Evolutionary conservation across 208 protist species (phyloP).

Genomic region (Sergeia podlipaevii): DNA sequence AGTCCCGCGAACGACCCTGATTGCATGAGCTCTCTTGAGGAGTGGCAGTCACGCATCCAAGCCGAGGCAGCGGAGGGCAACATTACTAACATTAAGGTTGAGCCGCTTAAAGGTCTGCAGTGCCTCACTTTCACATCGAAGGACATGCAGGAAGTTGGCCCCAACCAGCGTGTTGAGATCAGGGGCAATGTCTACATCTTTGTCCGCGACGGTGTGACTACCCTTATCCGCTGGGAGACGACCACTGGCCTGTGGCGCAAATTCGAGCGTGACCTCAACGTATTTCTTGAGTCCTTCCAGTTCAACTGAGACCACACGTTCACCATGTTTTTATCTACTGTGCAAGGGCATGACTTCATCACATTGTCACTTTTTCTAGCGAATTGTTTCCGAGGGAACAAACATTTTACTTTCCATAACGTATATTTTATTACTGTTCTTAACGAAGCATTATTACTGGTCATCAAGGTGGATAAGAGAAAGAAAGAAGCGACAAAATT

Average conservation of each 20-base stretch:
- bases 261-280: constrained; percentile 57
- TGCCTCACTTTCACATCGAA: constrained; percentile 72
- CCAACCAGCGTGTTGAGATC: constrained; percentile 52
- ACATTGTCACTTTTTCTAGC: no score
- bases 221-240: constrained; percentile 70
- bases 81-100: constrained; percentile 44
- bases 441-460: no score
- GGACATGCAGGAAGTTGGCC: constrained; percentile 74
- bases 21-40: constrained; percentile 56
- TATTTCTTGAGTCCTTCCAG: constrained; percentile 59
- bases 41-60: constrained; percentile 60
- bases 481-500: no score
- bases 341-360: not conserved
- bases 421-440: no score
- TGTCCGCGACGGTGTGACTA: constrained; percentile 53
- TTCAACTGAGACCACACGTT: no score
- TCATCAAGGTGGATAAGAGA: no score
- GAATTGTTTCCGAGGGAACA: no score
- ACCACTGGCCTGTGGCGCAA: constrained; percentile 45
- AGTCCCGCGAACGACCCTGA: constrained; percentile 64
- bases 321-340: not conserved
- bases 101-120: constrained; percentile 27
- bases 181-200: constrained; percentile 69
- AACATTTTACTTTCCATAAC: no score
- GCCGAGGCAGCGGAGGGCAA: constrained; percentile 39